Percentiles rank a stretch among this genome's conserved stretches.
Evolutionary conservation across 352 stramenopile species (phyloP).

Genomic region (Phytophthora ramorum): DNA sequence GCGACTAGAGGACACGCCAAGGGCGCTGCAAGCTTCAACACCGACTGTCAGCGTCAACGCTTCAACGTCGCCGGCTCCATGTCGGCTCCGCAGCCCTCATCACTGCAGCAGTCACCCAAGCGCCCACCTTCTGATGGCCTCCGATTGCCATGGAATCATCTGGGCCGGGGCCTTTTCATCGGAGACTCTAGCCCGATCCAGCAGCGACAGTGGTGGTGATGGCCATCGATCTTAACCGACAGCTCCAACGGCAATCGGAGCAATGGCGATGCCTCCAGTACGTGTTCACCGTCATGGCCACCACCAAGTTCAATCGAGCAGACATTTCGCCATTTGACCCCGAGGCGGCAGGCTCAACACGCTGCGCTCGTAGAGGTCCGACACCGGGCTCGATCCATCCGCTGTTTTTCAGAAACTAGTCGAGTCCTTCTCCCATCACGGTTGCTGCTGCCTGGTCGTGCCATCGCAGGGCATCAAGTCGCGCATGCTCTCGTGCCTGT

Average conservation of each 20-base stretch:
- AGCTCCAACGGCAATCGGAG: too few species aligned
- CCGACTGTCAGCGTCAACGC: conserved; percentile 5
- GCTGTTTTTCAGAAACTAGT: conserved; percentile 35
- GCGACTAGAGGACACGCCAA: not conserved
- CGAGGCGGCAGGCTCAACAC: conserved; percentile 25
- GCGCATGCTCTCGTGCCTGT: not conserved
- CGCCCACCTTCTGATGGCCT: conserved; percentile 2
- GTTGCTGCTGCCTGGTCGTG: conserved; percentile 11
- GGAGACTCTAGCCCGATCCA: conserved; percentile 20
- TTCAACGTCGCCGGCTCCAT: conserved; percentile 22
- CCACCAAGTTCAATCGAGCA: not conserved
- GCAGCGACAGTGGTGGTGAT: not conserved
- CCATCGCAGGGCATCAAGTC: too few species aligned
- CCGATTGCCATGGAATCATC: conserved; percentile 25
- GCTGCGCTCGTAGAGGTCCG: conserved; percentile 33
- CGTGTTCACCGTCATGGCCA: too few species aligned
- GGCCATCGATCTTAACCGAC: not conserved
- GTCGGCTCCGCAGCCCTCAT: conserved; percentile 16
- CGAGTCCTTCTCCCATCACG: conserved; percentile 21
- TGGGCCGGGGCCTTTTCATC: conserved; percentile 18
- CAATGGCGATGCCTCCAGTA: too few species aligned
- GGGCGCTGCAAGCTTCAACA: not conserved
- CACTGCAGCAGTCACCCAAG: conserved; percentile 2
- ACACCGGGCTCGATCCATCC: conserved; percentile 8
- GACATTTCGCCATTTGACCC: conserved; percentile 15